Base-by-base conservation (phyloP, 2,329 filamentous ascomycete genomes). In the Fusarium austroafricanum region DNA sequence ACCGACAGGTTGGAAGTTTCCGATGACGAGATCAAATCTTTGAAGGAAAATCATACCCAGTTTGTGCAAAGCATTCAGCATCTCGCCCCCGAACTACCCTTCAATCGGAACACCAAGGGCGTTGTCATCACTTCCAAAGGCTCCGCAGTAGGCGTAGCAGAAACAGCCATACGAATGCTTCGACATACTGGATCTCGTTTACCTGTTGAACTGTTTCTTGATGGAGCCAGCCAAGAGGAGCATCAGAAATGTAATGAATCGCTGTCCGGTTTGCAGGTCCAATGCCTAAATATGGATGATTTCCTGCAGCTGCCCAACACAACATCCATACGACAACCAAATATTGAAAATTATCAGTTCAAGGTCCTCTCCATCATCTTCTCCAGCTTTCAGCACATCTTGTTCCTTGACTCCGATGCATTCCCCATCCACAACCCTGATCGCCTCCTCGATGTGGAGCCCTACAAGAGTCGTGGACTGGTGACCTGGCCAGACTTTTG, bases 401-500 rank as follows among this genome's bases (percentile, higher is more conserved):
- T 73, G 0, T 73, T 73, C 28, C 61, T 73, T 1, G 71, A 73
- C 9, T 63, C 71, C 6, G 71, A 73, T 5, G 71, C 71, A 6
- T 73, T 73, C 14, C 71, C 71, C 3, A 47, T 73, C 3, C 38
- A 65, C 29, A 64, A 61, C 2, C 71, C 71, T 0, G 71, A 73
- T 7, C 49, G 69, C 0, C 61, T 73, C 5, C 61, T 73, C 2
- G 47, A 63, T 3, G 49, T 46, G 4, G 71, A 73, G 14, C 71
- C 71, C 0, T 73, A 69, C 9, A 63, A 55, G 14, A 65, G 61
- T 10, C 57, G 45, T 0, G 71, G 71, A 1, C 38, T 73, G 2
- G 71, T 73, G 7, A 72, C 65, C 4, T 73, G 71, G 71, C 71
- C 71, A 2, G 71, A 73, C 55, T 73, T 73, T 33, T 73, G 71